Base-by-base conservation (phyloP, 2,329 filamentous ascomycete species). In the Aspergillus intermedius region DNA sequence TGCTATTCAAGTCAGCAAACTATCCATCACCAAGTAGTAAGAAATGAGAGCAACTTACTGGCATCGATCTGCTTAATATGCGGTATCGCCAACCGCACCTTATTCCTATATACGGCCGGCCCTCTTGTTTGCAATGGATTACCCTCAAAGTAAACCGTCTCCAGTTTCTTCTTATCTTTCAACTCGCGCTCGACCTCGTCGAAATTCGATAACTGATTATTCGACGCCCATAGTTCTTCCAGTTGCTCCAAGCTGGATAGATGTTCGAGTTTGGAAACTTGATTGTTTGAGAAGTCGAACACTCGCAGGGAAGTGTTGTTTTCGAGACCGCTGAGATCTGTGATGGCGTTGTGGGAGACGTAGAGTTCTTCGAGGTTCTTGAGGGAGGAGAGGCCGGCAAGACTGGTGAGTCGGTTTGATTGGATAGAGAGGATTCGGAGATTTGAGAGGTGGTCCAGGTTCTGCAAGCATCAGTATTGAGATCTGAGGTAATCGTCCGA, bases 91-190 rank as follows among this genome's bases (percentile, higher is more conserved):
- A 98, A 72, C 50, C 86, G 80, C 40, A 98, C 83, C 73, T 98
- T 98, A 72, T 96, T 97, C 62, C 93, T 78, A 70, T 98, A 98
- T 52, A 96, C 71, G 1, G 88, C 87, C n/a, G 87, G 87, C 4
- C 80, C 82, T 47, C 78, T 79, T 52, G 83, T 76, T 72, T 98
- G 93, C 59, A 98, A 69, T 22, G 91, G 91, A 61, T 95, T 96
- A 1, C 90, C 91, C 66, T 98, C 93, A 56, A 98, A 94, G 66
- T 98, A 98, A 9, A 98, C 91, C 1, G 93, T 96, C 51, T 84
- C 82, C 58, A 97, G 71, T 34, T 84, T 74, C 63, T 87, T 75
- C 74, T 95, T 96, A 63, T 93, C 86, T 46, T 73, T 78, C 54
- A 98, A 71, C 59, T 87, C 80, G 48, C 78, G 79, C 71, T 96